Conservation (phyloP, 768 basidiomycete genomes). For the Pisolithus albus region DNA sequence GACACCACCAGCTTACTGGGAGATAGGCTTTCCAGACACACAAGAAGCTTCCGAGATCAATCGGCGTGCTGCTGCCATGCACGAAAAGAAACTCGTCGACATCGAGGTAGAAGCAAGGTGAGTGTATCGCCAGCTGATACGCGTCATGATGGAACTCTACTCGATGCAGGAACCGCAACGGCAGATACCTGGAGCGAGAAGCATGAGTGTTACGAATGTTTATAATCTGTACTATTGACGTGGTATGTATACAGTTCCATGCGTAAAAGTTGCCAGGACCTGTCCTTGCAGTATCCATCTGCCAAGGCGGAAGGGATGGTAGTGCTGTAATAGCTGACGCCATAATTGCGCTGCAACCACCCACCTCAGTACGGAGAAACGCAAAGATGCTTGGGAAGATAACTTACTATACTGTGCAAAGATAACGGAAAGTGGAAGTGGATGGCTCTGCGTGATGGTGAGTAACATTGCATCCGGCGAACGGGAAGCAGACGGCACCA, state of each 20-base stretch:
- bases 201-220: conserved; percentile 10
- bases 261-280: conserved; percentile 44
- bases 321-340: conserved; percentile 44
- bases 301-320: conserved; percentile 51
- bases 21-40: conserved; percentile 84
- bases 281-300: conserved; percentile 43
- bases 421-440: conserved; percentile 42
- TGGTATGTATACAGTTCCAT: conserved; percentile 6
- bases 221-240: conserved; percentile 2
- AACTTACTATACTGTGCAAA: conserved; percentile 52
- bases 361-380: conserved; percentile 1
- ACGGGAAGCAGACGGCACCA: conserved; percentile 8
- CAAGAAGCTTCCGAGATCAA: conserved; percentile 79
- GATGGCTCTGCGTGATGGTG: conserved; percentile 39
- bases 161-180: conserved; percentile 11
- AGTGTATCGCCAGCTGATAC: conserved; percentile 16
- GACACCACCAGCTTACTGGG: conserved; percentile 86
- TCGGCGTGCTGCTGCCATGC: conserved; percentile 63
- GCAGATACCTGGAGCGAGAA: conserved; percentile 23
- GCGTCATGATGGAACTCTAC: neutral
- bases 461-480: neutral
- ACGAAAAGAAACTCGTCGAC: conserved; percentile 51
- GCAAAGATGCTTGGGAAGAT: neutral
- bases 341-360: conserved; percentile 39
- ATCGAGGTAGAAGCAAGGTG: conserved; percentile 56